Percentiles rank a stretch among this genome's conserved stretches.
phyloP scores from a whole-genome alignment of 108 stramenopile species.

The Fistulifera solaris region DNA sequence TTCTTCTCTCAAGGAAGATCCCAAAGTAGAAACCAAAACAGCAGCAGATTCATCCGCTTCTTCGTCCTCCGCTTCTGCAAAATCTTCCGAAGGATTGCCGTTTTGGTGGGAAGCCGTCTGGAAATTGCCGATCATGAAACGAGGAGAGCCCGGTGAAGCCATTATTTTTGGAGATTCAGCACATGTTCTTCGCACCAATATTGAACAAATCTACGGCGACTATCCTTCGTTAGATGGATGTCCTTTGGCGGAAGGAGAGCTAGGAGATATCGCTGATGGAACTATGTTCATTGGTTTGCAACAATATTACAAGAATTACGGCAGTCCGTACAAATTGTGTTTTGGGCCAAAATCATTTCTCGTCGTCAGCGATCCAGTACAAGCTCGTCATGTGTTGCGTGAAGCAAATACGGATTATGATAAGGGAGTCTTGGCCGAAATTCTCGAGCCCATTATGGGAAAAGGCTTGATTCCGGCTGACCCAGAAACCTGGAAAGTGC shows the following conservation, averaged over 20 bases:
- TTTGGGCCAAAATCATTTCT: slow-evolving; percentile 96
- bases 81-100: slow-evolving; percentile 31
- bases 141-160: slow-evolving; percentile 47
- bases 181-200: slow-evolving; percentile 79
- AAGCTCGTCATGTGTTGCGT: slow-evolving; percentile 76
- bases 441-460: slow-evolving; percentile 90
- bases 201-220: slow-evolving; percentile 93
- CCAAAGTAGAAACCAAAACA: too few species aligned
- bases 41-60: slow-evolving; percentile 1
- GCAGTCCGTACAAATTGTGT: slow-evolving; percentile 91
- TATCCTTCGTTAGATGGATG: slow-evolving; percentile 84
- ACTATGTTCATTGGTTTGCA: slow-evolving; percentile 92
- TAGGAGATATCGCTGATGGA: slow-evolving; percentile 83
- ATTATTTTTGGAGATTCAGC: slow-evolving; percentile 76
- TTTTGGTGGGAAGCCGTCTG: slow-evolving; percentile 88
- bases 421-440: slow-evolving; percentile 82
- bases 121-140: slow-evolving; percentile 62
- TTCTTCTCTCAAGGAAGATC: too few species aligned
- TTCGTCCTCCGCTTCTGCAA: background rate
- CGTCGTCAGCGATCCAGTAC: slow-evolving; percentile 88
- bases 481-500: slow-evolving; percentile 88
- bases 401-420: slow-evolving; percentile 85
- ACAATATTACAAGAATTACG: slow-evolving; percentile 68
- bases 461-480: slow-evolving; percentile 86
- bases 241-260: slow-evolving; percentile 88